Base-by-base conservation (phyloP, 2,329 filamentous ascomycete genomes). In the Botrytis hyacinthi region DNA sequence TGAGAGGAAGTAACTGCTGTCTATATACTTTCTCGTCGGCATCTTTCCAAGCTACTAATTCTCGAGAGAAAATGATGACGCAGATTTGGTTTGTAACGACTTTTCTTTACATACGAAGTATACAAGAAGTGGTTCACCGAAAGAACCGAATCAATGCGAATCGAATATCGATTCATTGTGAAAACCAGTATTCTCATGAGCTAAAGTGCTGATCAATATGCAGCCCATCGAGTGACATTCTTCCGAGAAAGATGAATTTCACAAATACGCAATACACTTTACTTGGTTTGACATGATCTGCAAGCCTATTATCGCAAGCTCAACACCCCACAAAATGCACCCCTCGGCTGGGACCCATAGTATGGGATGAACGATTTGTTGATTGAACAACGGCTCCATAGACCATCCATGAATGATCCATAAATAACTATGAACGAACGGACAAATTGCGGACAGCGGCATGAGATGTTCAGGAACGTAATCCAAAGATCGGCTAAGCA, bases 401-500 rank as follows among this genome's bases (percentile, higher is more conserved):
- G 37, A 48, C 4, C 6, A 54, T 63, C 42, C n/a, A 63, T 51
- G 35, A 37, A 29, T 37, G 32, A 51, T 51, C 57, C 44, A 71
- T 65, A 65, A 71, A 71, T 71, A 54, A 32, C 29, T 32, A 40
- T 22, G n/a, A 22, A 35, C 12, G 7, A 71, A 71, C 26, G 20
- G 18, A 26, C 32, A 63, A 65, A 65, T 51, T 46, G 44, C 35
- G 59, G 44, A 48, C 57, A 57, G 44, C 35, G 35, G 51, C 40
- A 44, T 12, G 54, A 29, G 59, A 71, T 71, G 59, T 65, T 48
- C 70, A 65, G 70, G 48, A 77, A 40, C 57, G 75, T 67, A 54
- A 54, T 67, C 37, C 14, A 26, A 18, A 54, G 18, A 40, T 54
- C 26, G 44, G 35, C 9, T 37, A 29, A 54, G 51, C 9, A 29